Conservation (phyloP, 2,329 filamentous ascomycete genomes). For the Myriangium duriaei region DNA sequence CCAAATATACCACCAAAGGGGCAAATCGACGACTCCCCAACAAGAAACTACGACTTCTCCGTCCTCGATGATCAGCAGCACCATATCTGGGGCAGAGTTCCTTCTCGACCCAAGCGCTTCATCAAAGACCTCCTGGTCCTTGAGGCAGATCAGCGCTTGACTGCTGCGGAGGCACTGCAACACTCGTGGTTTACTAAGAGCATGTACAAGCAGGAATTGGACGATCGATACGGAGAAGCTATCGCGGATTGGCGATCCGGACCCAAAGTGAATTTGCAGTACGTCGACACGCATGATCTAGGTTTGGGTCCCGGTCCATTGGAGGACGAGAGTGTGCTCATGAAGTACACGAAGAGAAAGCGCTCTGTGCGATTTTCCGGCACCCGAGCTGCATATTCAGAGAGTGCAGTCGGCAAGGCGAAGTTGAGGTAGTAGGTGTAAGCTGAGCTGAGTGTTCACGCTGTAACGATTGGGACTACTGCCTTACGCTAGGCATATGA, state of each 20-base stretch:
- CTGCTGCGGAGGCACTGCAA: conserved; percentile 39
- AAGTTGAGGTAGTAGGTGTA: no score
- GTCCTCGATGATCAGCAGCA: conserved; percentile 29
- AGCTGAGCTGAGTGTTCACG: no score
- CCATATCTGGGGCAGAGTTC: conserved; percentile 29
- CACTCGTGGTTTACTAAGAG: conserved; percentile 46
- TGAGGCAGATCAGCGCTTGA: conserved; percentile 38
- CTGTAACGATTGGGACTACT: no score
- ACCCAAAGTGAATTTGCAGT: neutral
- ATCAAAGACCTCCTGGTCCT: conserved; percentile 39
- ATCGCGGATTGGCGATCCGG: conserved; percentile 38
- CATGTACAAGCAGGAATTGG: conserved; percentile 34
- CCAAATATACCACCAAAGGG: neutral
- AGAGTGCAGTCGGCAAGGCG: no score
- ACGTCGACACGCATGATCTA: neutral
- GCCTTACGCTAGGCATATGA: no score
- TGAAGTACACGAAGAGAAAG: no score
- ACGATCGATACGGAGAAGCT: conserved; percentile 37
- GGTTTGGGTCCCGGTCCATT: no score
- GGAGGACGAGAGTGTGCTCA: no score
- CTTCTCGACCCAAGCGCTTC: conserved; percentile 32
- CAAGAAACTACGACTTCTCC: conserved; percentile 28
- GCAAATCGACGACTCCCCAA: neutral
- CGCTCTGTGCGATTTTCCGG: no score
- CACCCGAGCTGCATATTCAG: no score